A percentile compares a stretch with the other conserved stretches of the same genome.
Conservation (phyloP, 2,329 filamentous ascomycete genomes). For the Macrophomina tecta region DNA sequence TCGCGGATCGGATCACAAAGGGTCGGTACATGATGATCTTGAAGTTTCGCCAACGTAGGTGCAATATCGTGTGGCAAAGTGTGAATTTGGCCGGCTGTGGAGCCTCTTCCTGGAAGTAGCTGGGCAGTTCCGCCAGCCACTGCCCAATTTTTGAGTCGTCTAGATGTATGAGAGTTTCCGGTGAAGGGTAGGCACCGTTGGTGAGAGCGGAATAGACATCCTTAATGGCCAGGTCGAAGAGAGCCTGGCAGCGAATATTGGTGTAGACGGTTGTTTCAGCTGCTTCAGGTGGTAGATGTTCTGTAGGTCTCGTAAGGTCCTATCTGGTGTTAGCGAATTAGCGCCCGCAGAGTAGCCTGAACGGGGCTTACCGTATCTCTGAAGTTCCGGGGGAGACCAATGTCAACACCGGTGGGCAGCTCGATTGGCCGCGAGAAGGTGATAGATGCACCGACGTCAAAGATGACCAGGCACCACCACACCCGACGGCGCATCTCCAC, state of each 20-base stretch:
- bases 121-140: slow-evolving; percentile 47
- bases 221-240: slow-evolving; percentile 53
- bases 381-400: slow-evolving; percentile 51
- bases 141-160: slow-evolving; percentile 48
- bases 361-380: slow-evolving; percentile 45
- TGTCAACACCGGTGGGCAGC: slow-evolving; percentile 55
- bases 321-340: background rate
- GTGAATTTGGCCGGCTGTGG: slow-evolving; percentile 45
- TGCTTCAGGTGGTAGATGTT: background rate
- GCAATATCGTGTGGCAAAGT: slow-evolving; percentile 51
- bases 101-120: slow-evolving; percentile 44
- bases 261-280: slow-evolving; percentile 51
- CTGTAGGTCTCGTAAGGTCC: slow-evolving; percentile 16
- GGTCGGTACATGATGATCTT: slow-evolving; percentile 57
- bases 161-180: slow-evolving; percentile 49
- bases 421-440: slow-evolving; percentile 56
- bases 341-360: background rate
- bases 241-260: slow-evolving; percentile 51
- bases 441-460: slow-evolving; percentile 57
- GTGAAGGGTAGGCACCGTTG: slow-evolving; percentile 50
- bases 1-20: slow-evolving; percentile 51
- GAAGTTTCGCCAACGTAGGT: slow-evolving; percentile 54
- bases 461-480: slow-evolving; percentile 51
- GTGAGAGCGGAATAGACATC: slow-evolving; percentile 55
- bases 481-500: slow-evolving; percentile 44